Evolutionary conservation across 441 rosid genomes (phyloP), one percentile per base, ranked within the genome.

Genomic region (Pelargonium myrrhifolium): DNA sequence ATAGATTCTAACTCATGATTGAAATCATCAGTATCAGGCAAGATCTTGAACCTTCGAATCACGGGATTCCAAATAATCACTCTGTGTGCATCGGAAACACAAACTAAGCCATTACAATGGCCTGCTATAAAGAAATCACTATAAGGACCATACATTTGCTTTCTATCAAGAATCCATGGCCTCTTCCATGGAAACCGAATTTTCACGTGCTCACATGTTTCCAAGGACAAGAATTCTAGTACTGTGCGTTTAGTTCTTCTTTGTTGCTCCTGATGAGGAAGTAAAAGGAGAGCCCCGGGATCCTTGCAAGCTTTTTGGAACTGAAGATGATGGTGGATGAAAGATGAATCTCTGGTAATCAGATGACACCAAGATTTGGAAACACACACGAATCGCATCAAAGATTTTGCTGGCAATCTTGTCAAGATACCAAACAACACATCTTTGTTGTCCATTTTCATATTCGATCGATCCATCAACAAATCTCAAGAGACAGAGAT

Each of bases 21-120:
- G 61, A 55, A 55, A 4, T 55, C 61, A 21, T 55, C 61, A 55
- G 61, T 18, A 20, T 55, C 28, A 8, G 61, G 61, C 26, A 55
- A 24, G 28, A 55, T 55, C 61, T 55, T 55, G 28, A 55, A 55
- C 20, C 61, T 20, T 0, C 61, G 3, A 18, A 55, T 20, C 3
- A 21, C 10, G 14, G 61, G 61, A 8, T 55, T 55, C 61, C 61
- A 55, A 9, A 55, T 55, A 6, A 55, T 55, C 61, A 55, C 14
- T 8, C 26, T 55, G 61, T 55, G 26, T 8, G 14, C 8, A 55
- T 55, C 61, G 9, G 61, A 55, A 2, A 55, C 10, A 55, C 61
- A 55, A 9, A 55, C 61, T 9, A 55, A 21, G 28, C 61, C 61
- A 21, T 55, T 55, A 18, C 61, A 55, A 18, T 55, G 26, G 12